These are phyloP conservation scores for Lipomyces yamadae DNA, from an alignment of 805 yeast species.

Conservation along the genomic window DNA sequence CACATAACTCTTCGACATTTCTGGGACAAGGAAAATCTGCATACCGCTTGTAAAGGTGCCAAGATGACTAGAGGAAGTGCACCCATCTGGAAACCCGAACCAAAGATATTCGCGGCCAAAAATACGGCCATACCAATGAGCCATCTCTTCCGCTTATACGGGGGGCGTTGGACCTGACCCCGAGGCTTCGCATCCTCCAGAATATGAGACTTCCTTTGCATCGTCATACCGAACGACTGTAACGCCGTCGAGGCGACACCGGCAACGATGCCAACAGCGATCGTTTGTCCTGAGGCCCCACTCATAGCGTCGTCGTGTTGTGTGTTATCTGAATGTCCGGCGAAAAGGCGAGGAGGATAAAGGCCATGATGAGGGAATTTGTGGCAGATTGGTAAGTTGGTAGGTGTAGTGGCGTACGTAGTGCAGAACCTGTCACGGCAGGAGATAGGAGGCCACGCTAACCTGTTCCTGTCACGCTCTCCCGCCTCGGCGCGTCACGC, in stretches of 20 bases:
- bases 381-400: background rate
- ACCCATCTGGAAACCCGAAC: constrained; percentile 81
- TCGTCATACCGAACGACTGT: constrained; percentile 79
- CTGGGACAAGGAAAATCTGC: background rate
- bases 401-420: background rate
- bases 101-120: constrained; percentile 73
- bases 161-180: constrained; percentile 44
- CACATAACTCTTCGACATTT: background rate
- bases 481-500: background rate
- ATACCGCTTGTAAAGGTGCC: constrained; percentile 79
- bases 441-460: background rate
- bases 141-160: constrained; percentile 62
- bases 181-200: constrained; percentile 48
- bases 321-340: background rate
- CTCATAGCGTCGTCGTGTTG: constrained; percentile 23
- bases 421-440: background rate
- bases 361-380: background rate
- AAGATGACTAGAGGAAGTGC: constrained; percentile 79
- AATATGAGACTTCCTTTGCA: constrained; percentile 79
- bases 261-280: constrained; percentile 44
- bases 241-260: constrained; percentile 73
- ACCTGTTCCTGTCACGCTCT: background rate
- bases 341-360: background rate
- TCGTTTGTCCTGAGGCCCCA: constrained; percentile 37
- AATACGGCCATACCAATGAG: constrained; percentile 72